Base-by-base conservation (phyloP, 495 filamentous ascomycete genomes). In the Aspergillus taichungensis region DNA sequence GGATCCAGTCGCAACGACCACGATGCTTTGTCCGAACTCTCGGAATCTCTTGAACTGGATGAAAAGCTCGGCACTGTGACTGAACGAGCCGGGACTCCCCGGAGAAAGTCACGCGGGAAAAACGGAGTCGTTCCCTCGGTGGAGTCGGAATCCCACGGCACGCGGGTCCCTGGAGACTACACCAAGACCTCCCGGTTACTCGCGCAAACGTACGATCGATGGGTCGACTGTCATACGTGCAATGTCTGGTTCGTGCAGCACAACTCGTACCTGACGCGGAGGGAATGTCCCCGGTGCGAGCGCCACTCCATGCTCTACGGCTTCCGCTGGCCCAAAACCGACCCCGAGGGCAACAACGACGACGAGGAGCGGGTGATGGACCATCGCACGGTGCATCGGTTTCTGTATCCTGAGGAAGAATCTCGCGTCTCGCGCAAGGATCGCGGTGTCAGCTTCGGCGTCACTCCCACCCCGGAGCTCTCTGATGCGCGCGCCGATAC, bases 271-370 rank as follows among this genome's bases (percentile, higher is more conserved):
- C 81, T 80, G 43, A 94, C 91, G 2, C 81, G 85, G 11, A 76
- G 80, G 14, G 83, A 84, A 27, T 99, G 92, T 58, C 87, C 85
- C 8, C 79, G 94, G 12, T 99, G 92, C 64, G 94, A 97, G 68
- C 76, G 94, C 0, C 92, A 99, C 54, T 90, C 85, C 24, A 97
- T 94, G 63, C 71, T 99, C 1, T 99, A 96, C 60, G 94, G 94
- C 0, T 94, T 84, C 55, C 75, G 79, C 41, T 99, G 94, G 94
- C 92, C 92, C 12, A 94, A 97, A 64, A 97, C 94, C 2, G 84
- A 94, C 31, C 80, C 72, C 13, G 75, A 81, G 46, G 84, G 85
- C 0, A 76, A 76, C 12, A 47, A 68, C 8, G 92, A 97, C 55
- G 78, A 75, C 14, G 88, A 94, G 56, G 83, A 85, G 43, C 72